Evolutionary conservation across 441 rosid genomes (phyloP).

Genomic region (Euphorbia celastroides): DNA sequence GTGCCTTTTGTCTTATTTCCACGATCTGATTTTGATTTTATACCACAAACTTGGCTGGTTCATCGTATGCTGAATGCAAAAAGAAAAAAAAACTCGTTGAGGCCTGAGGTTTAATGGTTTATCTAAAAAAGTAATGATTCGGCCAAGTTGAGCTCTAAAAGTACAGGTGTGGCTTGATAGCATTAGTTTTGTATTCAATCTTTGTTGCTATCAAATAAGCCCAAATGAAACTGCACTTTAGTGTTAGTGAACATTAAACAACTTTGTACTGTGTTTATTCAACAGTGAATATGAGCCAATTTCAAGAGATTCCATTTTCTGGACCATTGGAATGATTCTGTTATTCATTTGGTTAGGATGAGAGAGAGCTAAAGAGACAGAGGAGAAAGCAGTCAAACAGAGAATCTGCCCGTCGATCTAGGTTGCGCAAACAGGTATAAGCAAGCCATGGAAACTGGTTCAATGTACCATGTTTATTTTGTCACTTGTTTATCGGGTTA

Average conservation of each 20-base stretch:
- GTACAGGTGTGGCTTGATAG: background rate
- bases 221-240: background rate
- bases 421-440: constrained; percentile 93
- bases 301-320: background rate
- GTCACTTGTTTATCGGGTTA: constrained; percentile 16
- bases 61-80: background rate
- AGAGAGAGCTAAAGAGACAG: constrained; percentile 81
- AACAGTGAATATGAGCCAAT: background rate
- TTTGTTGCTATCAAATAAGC: background rate
- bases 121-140: background rate
- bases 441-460: constrained; percentile 2
- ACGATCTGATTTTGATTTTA: background rate
- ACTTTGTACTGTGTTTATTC: background rate
- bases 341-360: constrained; percentile 42
- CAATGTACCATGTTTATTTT: background rate
- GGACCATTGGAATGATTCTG: background rate
- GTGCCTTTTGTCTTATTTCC: constrained; percentile 2
- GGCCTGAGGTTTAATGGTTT: background rate
- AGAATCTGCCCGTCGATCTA: constrained; percentile 92
- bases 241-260: background rate
- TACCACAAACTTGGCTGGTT: background rate
- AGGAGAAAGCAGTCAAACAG: constrained; percentile 93
- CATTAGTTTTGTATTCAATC: background rate
- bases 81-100: background rate
- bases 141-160: background rate